Conservation (phyloP, 495 filamentous ascomycete species). For the Usnea hakonensis region DNA sequence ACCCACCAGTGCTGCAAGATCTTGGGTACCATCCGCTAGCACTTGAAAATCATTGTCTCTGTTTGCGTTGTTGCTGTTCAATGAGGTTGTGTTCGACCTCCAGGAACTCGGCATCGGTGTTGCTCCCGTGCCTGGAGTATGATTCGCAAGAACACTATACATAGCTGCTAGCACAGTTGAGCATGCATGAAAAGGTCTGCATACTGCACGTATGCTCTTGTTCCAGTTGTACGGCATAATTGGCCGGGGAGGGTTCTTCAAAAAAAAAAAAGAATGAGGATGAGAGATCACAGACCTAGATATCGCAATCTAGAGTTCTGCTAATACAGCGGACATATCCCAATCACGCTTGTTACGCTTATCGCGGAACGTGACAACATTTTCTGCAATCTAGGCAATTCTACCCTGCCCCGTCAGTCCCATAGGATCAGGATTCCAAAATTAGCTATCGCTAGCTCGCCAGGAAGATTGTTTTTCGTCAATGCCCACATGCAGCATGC, state of each 20-base stretch:
- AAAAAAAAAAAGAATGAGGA: background rate
- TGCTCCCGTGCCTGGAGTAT: background rate
- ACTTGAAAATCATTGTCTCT: background rate
- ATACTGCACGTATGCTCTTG: background rate
- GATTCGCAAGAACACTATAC: background rate
- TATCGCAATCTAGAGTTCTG: background rate
- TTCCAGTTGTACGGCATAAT: background rate
- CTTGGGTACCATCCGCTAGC: constrained; percentile 27
- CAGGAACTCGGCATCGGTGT: background rate
- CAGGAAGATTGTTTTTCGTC: too few species aligned
- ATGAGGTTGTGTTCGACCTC: background rate
- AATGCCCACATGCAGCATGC: too few species aligned
- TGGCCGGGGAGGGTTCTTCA: background rate
- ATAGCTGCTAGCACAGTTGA: background rate
- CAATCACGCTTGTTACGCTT: background rate
- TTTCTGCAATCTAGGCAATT: too few species aligned
- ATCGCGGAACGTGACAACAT: too few species aligned
- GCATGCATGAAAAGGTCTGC: background rate
- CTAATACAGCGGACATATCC: background rate
- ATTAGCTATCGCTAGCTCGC: too few species aligned
- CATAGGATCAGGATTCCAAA: too few species aligned
- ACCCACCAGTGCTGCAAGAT: constrained; percentile 27
- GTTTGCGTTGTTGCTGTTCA: background rate
- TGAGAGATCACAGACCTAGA: background rate
- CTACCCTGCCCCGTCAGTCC: too few species aligned